These are phyloP conservation scores for Solanum appendiculatum DNA, from an alignment of 257 asterid genomes.

Conservation along the genomic window DNA sequence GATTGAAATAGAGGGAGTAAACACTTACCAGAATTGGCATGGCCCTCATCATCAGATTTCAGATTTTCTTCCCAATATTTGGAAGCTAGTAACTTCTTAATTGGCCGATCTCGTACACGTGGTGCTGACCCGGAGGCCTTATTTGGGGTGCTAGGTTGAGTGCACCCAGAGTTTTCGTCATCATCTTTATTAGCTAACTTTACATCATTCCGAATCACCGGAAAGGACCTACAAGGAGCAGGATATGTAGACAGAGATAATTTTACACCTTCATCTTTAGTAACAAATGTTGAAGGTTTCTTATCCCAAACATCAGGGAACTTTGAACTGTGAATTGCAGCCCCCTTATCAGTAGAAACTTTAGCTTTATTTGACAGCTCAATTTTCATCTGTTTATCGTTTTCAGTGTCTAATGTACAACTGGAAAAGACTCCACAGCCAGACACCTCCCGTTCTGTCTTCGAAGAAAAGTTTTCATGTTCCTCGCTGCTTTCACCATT, in stretches of 20 bases:
- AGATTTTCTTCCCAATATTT: conserved; percentile 41
- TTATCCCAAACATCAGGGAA: conserved; percentile 27
- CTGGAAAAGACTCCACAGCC: conserved; percentile 36
- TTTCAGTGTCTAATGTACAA: conserved; percentile 41
- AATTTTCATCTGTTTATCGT: conserved; percentile 28
- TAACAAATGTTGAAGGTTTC: conserved; percentile 46
- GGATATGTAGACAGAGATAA: conserved; percentile 34
- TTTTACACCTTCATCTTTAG: conserved; percentile 62
- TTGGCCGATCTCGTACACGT: conserved; percentile 32
- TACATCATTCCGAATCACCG: conserved; percentile 46
- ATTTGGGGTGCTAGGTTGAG: conserved; percentile 41
- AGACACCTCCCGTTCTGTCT: conserved; percentile 42
- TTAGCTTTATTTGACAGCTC: conserved; percentile 40
- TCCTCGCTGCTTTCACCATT: conserved; percentile 54
- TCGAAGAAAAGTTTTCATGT: conserved; percentile 39
- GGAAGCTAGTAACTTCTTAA: conserved; percentile 43
- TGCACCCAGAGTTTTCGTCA: conserved; percentile 72
- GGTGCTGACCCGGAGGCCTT: conserved; percentile 46
- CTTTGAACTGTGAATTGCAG: conserved; percentile 19
- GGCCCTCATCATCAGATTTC: conserved; percentile 34
- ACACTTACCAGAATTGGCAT: conserved; percentile 46
- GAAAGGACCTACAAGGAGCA: conserved; percentile 40
- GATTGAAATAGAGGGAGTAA: not conserved
- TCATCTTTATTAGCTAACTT: conserved; percentile 74
- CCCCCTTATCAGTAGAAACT: conserved; percentile 33